Base-by-base conservation (phyloP, 768 basidiomycete species). In the Russula foetens region DNA sequence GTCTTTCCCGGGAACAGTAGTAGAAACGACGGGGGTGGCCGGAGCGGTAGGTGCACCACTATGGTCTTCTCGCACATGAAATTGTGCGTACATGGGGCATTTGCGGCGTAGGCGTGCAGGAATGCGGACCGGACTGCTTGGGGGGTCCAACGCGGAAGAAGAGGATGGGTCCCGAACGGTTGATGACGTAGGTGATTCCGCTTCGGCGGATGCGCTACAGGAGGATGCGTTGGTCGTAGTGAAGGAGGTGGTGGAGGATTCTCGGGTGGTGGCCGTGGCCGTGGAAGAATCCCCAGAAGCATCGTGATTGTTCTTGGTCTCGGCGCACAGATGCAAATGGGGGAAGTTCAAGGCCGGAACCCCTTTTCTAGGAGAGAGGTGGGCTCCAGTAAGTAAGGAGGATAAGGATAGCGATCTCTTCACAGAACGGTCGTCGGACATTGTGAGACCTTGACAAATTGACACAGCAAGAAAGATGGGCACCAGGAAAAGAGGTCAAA, bases 51-150 rank as follows among this genome's bases (percentile, higher is more conserved):
- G 33, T 28, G 31, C 9, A 7, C 14, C 54, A 7, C 31, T 31
- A 23, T 29, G 1, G 8, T 38, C 43, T 15, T 38, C 28, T 46
- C 15, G 21, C 35, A 14, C 33, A 2, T n/a, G 44, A 0, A 21
- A 24, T 8, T 52, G 55, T 0, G 33, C 14, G 56, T 58, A 58
- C 23, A 62, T 44, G 14, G 59, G 59, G 28, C 59, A 60, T 49
- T 60, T 60, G 14, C 60, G 60, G 29, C 60, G 60, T 12, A 62
- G 33, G 4, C 60, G 60, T 12, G 60, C 60, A 19, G 60, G 60
- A 7, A 62, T 29, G 51, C 56, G 60, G 12, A 51, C 52, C 14
- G 50, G 60, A 29, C 60, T 62, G 14, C 21, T 24, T 5, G 55
- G 60, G 11, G 56, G 38, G n/a, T 23, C n/a, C 21, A 33, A 15